phyloP scores from a whole-genome alignment of 805 yeast genomes.

The Yarrowia porcina region DNA sequence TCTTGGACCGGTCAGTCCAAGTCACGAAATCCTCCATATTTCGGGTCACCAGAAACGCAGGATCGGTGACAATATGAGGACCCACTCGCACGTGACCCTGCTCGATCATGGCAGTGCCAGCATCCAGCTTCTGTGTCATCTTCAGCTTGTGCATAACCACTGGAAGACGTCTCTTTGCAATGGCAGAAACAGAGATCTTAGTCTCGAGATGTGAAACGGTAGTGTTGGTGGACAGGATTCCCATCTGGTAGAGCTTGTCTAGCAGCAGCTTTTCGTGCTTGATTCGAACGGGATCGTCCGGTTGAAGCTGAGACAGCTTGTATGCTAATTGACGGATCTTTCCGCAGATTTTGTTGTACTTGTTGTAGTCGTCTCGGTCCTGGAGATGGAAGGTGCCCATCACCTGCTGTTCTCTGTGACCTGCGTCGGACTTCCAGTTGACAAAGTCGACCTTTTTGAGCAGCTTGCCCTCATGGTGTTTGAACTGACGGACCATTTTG shows the following conservation, averaged over 20 bases:
- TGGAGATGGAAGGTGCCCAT: slow-evolving; percentile 93
- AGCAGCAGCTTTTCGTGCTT: slow-evolving; percentile 85
- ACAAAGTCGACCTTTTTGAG: slow-evolving; percentile 93
- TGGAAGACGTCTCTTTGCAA: slow-evolving; percentile 88
- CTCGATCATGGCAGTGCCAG: slow-evolving; percentile 87
- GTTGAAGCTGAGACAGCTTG: slow-evolving; percentile 76
- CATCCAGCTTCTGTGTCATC: slow-evolving; percentile 86
- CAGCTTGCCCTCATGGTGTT: slow-evolving; percentile 92
- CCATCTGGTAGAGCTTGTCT: slow-evolving; percentile 87
- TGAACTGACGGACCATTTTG: slow-evolving; percentile 55
- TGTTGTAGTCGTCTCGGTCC: slow-evolving; percentile 92
- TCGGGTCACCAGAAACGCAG: slow-evolving; percentile 89
- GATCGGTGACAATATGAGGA: slow-evolving; percentile 91
- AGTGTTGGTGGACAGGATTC: slow-evolving; percentile 73
- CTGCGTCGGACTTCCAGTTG: slow-evolving; percentile 95
- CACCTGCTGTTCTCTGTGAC: slow-evolving; percentile 94
- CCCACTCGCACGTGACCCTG: slow-evolving; percentile 99
- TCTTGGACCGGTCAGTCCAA: slow-evolving; percentile 96
- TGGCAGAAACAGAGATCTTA: slow-evolving; percentile 84
- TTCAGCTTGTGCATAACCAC: slow-evolving; percentile 91
- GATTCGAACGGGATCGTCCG: slow-evolving; percentile 80
- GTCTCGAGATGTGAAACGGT: slow-evolving; percentile 91
- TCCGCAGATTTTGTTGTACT: slow-evolving; percentile 91
- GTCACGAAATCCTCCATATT: slow-evolving; percentile 95
- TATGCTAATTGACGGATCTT: slow-evolving; percentile 83